A percentile compares a stretch with the other conserved stretches of the same genome.
Evolutionary conservation across 78 protist genomes (phyloP).

Genomic region (Mastigamoeba balamuthi): DNA sequence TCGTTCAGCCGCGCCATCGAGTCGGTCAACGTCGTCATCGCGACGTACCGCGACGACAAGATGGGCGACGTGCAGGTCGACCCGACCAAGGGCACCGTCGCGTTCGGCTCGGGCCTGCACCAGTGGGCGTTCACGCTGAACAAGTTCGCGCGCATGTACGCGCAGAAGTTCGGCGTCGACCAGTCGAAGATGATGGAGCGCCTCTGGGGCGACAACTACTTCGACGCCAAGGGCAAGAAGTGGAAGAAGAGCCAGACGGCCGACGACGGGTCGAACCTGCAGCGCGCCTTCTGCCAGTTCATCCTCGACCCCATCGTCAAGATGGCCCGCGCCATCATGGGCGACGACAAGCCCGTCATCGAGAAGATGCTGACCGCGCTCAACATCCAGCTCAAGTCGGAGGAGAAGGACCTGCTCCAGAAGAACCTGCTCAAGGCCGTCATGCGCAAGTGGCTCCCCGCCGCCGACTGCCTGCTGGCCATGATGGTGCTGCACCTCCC

Average conservation of each 20-base stretch:
- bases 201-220: slow-evolving; percentile 99
- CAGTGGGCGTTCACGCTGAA: slow-evolving; percentile 98
- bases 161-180: slow-evolving; percentile 74
- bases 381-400: slow-evolving; percentile 66
- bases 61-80: slow-evolving; percentile 85
- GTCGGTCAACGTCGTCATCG: slow-evolving; percentile 84
- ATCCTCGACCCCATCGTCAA: slow-evolving; percentile 92
- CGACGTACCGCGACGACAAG: slow-evolving; percentile 74
- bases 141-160: slow-evolving; percentile 82
- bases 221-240: slow-evolving; percentile 78
- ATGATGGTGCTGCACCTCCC: slow-evolving; percentile 95
- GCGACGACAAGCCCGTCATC: slow-evolving; percentile 67
- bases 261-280: slow-evolving; percentile 50
- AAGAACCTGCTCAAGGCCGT: slow-evolving; percentile 87
- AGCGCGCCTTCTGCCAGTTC: slow-evolving; percentile 93
- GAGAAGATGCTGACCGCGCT: slow-evolving; percentile 66
- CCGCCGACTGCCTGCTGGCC: slow-evolving; percentile 93
- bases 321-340: slow-evolving; percentile 78
- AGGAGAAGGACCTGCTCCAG: slow-evolving; percentile 68
- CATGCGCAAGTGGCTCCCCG: slow-evolving; percentile 96
- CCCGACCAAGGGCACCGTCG: slow-evolving; percentile 89
- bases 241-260: slow-evolving; percentile 50
- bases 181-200: slow-evolving; percentile 63
- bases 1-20: slow-evolving; percentile 82
- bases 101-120: slow-evolving; percentile 96